Percentiles rank a stretch among this genome's conserved stretches.
phyloP scores from a whole-genome alignment of 2,329 filamentous ascomycete genomes.

The Scleromitrula shiraiana region DNA sequence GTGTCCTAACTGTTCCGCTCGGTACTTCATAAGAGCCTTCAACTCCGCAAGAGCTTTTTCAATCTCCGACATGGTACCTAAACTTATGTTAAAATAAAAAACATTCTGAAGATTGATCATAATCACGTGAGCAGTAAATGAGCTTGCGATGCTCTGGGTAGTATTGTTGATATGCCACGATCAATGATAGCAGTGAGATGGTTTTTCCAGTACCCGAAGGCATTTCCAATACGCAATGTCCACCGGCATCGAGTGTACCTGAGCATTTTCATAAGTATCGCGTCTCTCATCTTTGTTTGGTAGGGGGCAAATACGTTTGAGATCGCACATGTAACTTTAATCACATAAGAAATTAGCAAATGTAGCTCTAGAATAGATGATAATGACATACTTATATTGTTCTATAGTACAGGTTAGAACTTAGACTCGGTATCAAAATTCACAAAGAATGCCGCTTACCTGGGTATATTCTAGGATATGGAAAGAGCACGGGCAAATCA shows the following conservation, averaged over 20 bases:
- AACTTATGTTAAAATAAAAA: not conserved
- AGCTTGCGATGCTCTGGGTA: conserved; percentile 91
- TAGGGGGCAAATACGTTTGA: conserved; percentile 47
- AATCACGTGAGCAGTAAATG: conserved; percentile 87
- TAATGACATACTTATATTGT: conserved; percentile 52
- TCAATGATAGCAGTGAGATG: conserved; percentile 86
- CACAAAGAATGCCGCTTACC: conserved; percentile 24
- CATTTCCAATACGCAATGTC: conserved; percentile 97
- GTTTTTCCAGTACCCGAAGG: conserved; percentile 98
- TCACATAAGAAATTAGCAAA: conserved; percentile 10
- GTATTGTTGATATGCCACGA: conserved; percentile 92
- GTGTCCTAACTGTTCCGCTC: conserved; percentile 77
- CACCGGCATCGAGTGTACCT: conserved; percentile 81
- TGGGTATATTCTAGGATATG: conserved; percentile 68
- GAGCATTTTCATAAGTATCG: conserved; percentile 12
- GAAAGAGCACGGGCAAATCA: conserved; percentile 63
- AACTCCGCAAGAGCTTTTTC: conserved; percentile 93
- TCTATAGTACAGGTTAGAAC: conserved; percentile 43
- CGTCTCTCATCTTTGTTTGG: not conserved
- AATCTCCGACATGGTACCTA: conserved; percentile 95
- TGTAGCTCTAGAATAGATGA: too few relatives aligned
- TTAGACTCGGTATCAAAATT: not conserved
- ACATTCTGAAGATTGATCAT: not conserved
- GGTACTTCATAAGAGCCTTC: conserved; percentile 90
- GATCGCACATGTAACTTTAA: conserved; percentile 69